Percentiles rank a stretch among this genome's conserved stretches.
Conservation (phyloP, 2,329 filamentous ascomycete species). For the Ceratocystis alfenasii region DNA sequence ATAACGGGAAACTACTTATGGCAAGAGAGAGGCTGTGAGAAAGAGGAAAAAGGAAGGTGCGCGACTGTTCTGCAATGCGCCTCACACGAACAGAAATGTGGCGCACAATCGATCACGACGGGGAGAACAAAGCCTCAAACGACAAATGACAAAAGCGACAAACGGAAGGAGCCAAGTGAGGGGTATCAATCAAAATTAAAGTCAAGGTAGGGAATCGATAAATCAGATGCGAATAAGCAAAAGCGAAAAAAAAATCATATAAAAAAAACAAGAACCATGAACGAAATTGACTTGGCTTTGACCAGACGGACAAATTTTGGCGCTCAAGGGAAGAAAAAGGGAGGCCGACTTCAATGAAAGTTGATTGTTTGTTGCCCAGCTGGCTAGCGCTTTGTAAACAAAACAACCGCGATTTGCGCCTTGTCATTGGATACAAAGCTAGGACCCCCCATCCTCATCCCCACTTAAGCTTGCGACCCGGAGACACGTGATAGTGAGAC, state of each 20-base stretch:
- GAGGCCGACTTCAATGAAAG: not conserved
- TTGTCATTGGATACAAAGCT: not conserved
- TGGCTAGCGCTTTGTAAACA: slow-evolving; percentile 16
- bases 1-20: slow-evolving; percentile 35
- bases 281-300: not conserved
- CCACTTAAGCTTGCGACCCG: not conserved
- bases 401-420: slow-evolving; percentile 10
- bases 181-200: slow-evolving; percentile 10
- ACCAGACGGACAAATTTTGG: not conserved
- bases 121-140: not conserved
- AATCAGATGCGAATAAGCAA: slow-evolving; percentile 4
- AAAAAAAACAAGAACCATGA: slow-evolving; percentile 6
- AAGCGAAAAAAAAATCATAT: slow-evolving; percentile 1
- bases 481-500: not conserved
- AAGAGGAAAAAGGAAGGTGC: not conserved
- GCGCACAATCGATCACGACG: not conserved
- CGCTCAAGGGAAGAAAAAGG: not conserved
- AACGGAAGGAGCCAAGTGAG: not conserved
- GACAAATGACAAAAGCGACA: not conserved
- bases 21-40: not conserved
- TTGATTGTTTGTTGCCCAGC: slow-evolving; percentile 2
- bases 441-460: not conserved
- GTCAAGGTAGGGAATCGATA: slow-evolving; percentile 1
- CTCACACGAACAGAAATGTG: slow-evolving; percentile 5
- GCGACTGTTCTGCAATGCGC: not conserved